Evolutionary conservation across 257 asterid genomes (phyloP).

Genomic region (Solanum microdontum): DNA sequence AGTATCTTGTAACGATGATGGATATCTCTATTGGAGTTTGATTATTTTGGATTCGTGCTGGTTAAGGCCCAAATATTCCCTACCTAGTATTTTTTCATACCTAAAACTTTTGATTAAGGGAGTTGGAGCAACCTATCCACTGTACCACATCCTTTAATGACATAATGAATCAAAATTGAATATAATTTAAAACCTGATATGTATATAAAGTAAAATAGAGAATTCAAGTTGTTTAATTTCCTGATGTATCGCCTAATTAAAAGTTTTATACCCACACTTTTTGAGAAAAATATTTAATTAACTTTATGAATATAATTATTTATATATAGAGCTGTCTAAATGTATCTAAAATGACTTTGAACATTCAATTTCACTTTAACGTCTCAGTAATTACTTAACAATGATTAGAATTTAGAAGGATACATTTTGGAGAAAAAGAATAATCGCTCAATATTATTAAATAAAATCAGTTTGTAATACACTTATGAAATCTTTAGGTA

Average conservation of each 20-base stretch:
- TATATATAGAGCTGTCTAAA: no score
- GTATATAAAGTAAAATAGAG: no score
- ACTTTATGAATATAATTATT: not conserved
- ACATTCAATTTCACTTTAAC: not conserved
- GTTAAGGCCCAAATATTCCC: no score
- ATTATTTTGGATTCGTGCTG: no score
- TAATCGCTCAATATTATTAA: not conserved
- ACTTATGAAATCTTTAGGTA: not conserved
- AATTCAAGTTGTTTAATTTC: no score
- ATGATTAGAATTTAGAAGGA: not conserved
- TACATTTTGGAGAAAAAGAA: not conserved
- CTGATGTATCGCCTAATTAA: no score
- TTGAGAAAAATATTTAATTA: not conserved
- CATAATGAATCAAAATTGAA: not conserved
- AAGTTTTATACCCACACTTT: not conserved
- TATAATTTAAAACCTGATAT: not conserved
- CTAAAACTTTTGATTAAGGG: no score
- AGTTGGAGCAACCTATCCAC: rapidly evolving
- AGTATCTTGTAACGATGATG: not conserved
- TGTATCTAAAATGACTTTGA: not conserved
- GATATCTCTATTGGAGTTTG: no score
- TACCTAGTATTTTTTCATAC: no score
- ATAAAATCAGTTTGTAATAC: not conserved
- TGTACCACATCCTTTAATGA: no score
- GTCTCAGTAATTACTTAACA: not conserved